These are phyloP conservation scores for Annona squamosa DNA, from an alignment of 164 flowering plant species.

Conservation along the genomic window DNA sequence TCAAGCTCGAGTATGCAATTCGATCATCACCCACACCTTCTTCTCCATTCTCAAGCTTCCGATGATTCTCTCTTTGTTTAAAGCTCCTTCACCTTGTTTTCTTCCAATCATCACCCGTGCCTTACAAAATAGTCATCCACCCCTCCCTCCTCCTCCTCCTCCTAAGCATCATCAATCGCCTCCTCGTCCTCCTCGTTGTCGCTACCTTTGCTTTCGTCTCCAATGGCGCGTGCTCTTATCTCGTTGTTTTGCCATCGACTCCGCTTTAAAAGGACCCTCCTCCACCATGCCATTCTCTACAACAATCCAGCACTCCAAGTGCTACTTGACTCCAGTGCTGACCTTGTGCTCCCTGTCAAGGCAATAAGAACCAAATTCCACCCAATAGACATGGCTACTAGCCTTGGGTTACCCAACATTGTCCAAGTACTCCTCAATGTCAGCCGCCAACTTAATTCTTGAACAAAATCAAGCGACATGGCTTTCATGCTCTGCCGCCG, in stretches of 20 bases:
- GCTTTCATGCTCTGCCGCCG: constrained; percentile 54
- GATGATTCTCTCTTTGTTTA: too few species aligned
- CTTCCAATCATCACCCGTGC: too few species aligned
- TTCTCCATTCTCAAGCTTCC: too few species aligned
- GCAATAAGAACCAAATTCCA: constrained; percentile 27
- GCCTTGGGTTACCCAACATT: constrained; percentile 38
- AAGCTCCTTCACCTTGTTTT: too few species aligned
- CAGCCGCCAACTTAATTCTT: constrained; percentile 48
- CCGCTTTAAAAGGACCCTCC: constrained; percentile 52
- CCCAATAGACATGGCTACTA: constrained; percentile 60
- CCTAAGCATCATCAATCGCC: too few species aligned
- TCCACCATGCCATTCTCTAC: constrained; percentile 72
- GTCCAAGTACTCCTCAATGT: constrained; percentile 34
- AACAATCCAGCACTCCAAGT: constrained; percentile 48
- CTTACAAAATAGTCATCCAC: too few species aligned
- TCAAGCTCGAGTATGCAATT: too few species aligned
- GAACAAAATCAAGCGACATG: constrained; percentile 51
- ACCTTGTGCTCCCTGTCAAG: constrained; percentile 38
- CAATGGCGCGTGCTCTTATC: constrained; percentile 41
- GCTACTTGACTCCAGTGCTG: constrained; percentile 40
- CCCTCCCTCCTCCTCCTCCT: too few species aligned
- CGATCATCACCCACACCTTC: too few species aligned
- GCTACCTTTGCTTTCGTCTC: too few species aligned
- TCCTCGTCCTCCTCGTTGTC: too few species aligned
- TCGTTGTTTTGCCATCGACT: constrained; percentile 33